Conservation (phyloP, 2,329 filamentous ascomycete species). For the Aspergillus novofumigatus region DNA sequence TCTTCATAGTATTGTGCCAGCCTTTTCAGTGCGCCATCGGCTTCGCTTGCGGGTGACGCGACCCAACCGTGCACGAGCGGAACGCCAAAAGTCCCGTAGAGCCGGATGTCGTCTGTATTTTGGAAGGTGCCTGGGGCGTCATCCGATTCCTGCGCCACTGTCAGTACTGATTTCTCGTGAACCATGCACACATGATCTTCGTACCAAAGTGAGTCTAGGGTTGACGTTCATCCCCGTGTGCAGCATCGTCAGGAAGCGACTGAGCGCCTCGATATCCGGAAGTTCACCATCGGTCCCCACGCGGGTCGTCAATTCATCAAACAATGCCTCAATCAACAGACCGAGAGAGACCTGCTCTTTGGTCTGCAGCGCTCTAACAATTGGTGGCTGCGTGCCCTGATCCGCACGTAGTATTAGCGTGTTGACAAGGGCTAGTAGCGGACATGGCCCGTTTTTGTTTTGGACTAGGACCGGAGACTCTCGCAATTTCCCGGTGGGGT, state of each 20-base stretch:
- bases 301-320: constrained; percentile 86
- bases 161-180: constrained; percentile 37
- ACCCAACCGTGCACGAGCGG: constrained; percentile 93
- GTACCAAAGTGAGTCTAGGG: constrained; percentile 69
- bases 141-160: constrained; percentile 23
- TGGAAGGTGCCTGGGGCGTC: constrained; percentile 70
- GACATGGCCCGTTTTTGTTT: constrained; percentile 92
- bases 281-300: constrained; percentile 64
- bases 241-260: constrained; percentile 78
- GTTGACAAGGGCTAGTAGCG: constrained; percentile 87
- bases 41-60: constrained; percentile 61
- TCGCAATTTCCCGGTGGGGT: constrained; percentile 61
- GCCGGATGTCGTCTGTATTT: constrained; percentile 78
- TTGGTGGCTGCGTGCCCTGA: constrained; percentile 59
- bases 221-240: constrained; percentile 99
- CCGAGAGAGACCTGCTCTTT: constrained; percentile 86
- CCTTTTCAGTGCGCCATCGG: constrained; percentile 65
- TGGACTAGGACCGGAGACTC: constrained; percentile 86
- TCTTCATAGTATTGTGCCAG: constrained; percentile 86
- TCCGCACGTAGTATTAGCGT: constrained; percentile 81
- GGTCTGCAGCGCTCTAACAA: constrained; percentile 72
- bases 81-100: constrained; percentile 85
- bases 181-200: background rate
- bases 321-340: constrained; percentile 79
- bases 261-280: constrained; percentile 84